Evolutionary conservation across 2,329 filamentous ascomycete genomes (phyloP), one percentile per base, ranked within the genome.

Genomic region (Trichophyton simii): DNA sequence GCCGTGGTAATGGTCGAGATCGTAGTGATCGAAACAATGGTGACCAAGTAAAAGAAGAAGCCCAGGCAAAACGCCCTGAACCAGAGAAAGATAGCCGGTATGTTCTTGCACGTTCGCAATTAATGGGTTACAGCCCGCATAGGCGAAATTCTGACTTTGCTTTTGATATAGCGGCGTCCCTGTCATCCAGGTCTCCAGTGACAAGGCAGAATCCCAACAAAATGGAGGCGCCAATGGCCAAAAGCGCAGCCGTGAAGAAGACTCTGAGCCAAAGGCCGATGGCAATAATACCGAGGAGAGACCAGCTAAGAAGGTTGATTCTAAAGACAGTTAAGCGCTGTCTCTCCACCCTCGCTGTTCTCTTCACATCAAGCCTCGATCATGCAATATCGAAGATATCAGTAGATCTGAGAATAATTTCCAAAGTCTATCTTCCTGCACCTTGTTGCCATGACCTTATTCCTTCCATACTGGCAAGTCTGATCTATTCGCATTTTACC

Each of bases 241-340:
- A 68, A 80, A 80, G 73, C 76, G 78, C 55, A 66, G 71, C 41
- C 75, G 75, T 22, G 77, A 79, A 55, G 77, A 77, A 31, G 70
- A 67, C 9, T 65, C 58, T 20, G 61, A 60, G 38, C 48, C 58
- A n/a, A 59, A 62, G 28, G 70, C 72, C 48, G 58, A 62, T 15
- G 61, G 57, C 38, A 66, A 64, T 55, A 66, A 64, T 55, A 72
- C 69, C 36, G 72, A 70, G 15, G 73, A 75, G 41, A 73, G 71
- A 62, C 73, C 76, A 20, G 67, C 74, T 25, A 80, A 81, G 72
- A 81, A 80, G 69, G 72, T 77, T 44, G 78, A 80, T 67, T 66
- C 69, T 59, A 78, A 77, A 70, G 72, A 75, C 65, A 65, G 60
- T 38, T 75, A 71, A 70, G 28, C 13, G 36, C 50, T 25, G 9